phyloP scores from a whole-genome alignment of 2,329 filamentous ascomycete species.

The Stenocarpella maydis region DNA sequence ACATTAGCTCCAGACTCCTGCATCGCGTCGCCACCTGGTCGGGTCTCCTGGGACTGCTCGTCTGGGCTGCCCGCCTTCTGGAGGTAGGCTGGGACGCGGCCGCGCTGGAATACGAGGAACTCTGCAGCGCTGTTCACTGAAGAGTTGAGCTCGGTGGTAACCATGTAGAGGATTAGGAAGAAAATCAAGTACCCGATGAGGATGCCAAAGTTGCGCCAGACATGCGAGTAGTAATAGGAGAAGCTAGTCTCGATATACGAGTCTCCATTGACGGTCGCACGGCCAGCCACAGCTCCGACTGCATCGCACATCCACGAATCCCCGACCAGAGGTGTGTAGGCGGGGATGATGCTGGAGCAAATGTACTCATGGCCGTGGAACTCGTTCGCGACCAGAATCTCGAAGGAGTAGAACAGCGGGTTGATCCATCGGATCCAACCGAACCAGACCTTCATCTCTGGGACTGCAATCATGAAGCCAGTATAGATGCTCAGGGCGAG shows the following conservation, averaged over 20 bases:
- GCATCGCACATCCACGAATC: slow-evolving; percentile 61
- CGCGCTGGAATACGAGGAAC: slow-evolving; percentile 71
- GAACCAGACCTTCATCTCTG: slow-evolving; percentile 76
- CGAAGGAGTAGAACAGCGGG: slow-evolving; percentile 77
- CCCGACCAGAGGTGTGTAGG: slow-evolving; percentile 53
- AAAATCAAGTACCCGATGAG: slow-evolving; percentile 69
- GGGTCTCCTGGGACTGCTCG: slow-evolving; percentile 38
- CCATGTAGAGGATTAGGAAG: slow-evolving; percentile 70
- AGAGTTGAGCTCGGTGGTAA: slow-evolving; percentile 71
- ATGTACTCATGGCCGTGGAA: slow-evolving; percentile 65
- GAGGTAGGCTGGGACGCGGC: slow-evolving; percentile 56
- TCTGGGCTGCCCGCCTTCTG: slow-evolving; percentile 39
- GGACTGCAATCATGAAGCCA: slow-evolving; percentile 60
- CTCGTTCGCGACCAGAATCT: slow-evolving; percentile 77
- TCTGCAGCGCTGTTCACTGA: slow-evolving; percentile 70
- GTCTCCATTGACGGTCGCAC: slow-evolving; percentile 65
- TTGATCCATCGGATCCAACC: slow-evolving; percentile 81
- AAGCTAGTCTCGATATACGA: slow-evolving; percentile 65
- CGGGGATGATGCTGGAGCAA: slow-evolving; percentile 61
- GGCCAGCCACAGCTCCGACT: slow-evolving; percentile 63
- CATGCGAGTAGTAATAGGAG: slow-evolving; percentile 63
- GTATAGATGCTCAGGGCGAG: slow-evolving; percentile 68
- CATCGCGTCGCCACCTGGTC: slow-evolving; percentile 38
- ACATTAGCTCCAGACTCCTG: slow-evolving; percentile 31
- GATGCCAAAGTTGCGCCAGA: slow-evolving; percentile 76